Percentiles rank a stretch among this genome's conserved stretches.
Evolutionary conservation across 1,139 yeast species (phyloP).

Genomic region (Debaryomyces sp.): DNA sequence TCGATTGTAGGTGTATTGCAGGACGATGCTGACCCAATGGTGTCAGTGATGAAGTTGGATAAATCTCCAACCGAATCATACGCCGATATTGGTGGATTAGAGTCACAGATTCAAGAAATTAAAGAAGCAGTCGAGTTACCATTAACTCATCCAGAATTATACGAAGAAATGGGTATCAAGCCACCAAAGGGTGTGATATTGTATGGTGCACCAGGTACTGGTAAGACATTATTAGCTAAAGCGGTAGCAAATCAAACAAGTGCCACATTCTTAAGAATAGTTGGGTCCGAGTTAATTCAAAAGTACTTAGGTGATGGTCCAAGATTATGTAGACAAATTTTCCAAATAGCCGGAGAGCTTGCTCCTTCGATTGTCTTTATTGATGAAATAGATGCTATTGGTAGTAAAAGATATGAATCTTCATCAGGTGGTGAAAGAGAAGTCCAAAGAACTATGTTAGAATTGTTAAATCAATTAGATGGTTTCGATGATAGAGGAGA

Average conservation of each 20-base stretch:
- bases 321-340: constrained; percentile 88
- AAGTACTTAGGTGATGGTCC: constrained; percentile 99
- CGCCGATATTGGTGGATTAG: constrained; percentile 97
- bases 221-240: constrained; percentile 93
- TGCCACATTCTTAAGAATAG: constrained; percentile 94
- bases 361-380: constrained; percentile 98
- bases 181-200: constrained; percentile 99
- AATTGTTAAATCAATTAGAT: constrained; percentile 91
- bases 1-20: constrained; percentile 91
- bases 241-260: constrained; percentile 99
- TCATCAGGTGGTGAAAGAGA: constrained; percentile 98
- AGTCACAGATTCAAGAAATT: constrained; percentile 94
- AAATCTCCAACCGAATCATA: constrained; percentile 97
- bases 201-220: constrained; percentile 99
- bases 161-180: constrained; percentile 98
- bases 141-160: constrained; percentile 93
- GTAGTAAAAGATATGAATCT: constrained; percentile 95
- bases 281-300: constrained; percentile 95
- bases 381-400: constrained; percentile 99
- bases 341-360: constrained; percentile 95
- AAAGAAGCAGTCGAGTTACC: constrained; percentile 98
- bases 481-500: constrained; percentile 99
- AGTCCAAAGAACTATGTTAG: constrained; percentile 98
- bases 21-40: constrained; percentile 98
- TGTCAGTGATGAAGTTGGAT: constrained; percentile 95